Evolutionary conservation across 2,329 filamentous ascomycete genomes (phyloP).

Genomic region (Seiridium unicorne): DNA sequence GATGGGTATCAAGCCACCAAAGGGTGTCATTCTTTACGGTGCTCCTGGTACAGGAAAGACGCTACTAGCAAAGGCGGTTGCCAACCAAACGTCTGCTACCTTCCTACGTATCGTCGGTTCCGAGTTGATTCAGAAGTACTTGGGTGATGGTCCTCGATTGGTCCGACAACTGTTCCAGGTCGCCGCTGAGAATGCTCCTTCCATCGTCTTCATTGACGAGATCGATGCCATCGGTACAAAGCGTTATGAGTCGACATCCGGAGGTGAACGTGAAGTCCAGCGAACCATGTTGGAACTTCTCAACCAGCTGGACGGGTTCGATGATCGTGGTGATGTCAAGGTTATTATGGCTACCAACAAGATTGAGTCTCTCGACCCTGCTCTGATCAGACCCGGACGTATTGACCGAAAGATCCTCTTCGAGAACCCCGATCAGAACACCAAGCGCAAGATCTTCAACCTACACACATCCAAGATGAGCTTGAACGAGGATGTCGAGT

Average conservation of each 20-base stretch:
- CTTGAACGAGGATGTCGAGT: slow-evolving; percentile 90
- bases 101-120: slow-evolving; percentile 97
- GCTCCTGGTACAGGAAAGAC: slow-evolving; percentile 97
- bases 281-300: slow-evolving; percentile 97
- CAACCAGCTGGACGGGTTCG: slow-evolving; percentile 97
- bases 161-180: slow-evolving; percentile 94
- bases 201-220: slow-evolving; percentile 98
- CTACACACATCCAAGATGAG: slow-evolving; percentile 99
- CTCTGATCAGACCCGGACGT: slow-evolving; percentile 92
- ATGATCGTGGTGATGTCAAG: slow-evolving; percentile 98
- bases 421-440: slow-evolving; percentile 74
- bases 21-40: slow-evolving; percentile 98
- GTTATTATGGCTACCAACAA: slow-evolving; percentile 99
- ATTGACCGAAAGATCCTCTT: slow-evolving; percentile 96
- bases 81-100: slow-evolving; percentile 97
- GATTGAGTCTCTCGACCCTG: slow-evolving; percentile 95
- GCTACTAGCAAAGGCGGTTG: slow-evolving; percentile 91
- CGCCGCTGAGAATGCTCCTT: slow-evolving; percentile 91
- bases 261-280: slow-evolving; percentile 95
- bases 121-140: slow-evolving; percentile 97
- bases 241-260: slow-evolving; percentile 95
- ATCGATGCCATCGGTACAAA: slow-evolving; percentile 99
- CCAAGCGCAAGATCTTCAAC: slow-evolving; percentile 95
- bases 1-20: slow-evolving; percentile 99
- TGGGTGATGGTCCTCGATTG: slow-evolving; percentile 90